Evolutionary conservation across 2,329 filamentous ascomycete species (phyloP), one percentile per base, ranked within the genome.

Genomic region (Sclerotinia subarctica): DNA sequence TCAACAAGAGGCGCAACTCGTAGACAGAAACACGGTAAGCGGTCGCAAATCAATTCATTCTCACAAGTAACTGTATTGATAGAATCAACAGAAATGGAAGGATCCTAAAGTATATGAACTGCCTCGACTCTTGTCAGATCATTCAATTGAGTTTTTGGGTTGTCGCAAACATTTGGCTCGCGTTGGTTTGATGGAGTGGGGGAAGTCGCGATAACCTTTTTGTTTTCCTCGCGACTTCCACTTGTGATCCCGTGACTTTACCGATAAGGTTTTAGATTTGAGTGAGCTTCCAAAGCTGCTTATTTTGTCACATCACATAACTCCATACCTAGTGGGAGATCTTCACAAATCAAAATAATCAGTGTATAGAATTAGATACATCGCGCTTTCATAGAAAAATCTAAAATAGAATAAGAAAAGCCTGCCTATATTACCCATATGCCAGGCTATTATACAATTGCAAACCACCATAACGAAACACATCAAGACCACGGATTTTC

Each of bases 371-470:
- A 51, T 35, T 62, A 51, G 49, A 62, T 24, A 26, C 5, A 13
- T 51, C 32, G n/a, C 32, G n/a, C 21, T 38, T 38, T 64, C 49
- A 44, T 24, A 57, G 38, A 24, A 38, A 57, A 35, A 65, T 65
- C 63, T 65, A 65, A 57, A 65, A 17, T 57, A 57, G 8, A 38
- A 46, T 35, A 62, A 62, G 46, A 21, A 44, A 62, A 67, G 52
- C 44, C 58, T 64, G 66, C 29, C 52, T 58, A 38, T 62, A 52
- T 21, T 67, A 26, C 63, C 52, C 42, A 56, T 42, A 65, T 38
- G 42, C 62, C 32, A 38, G 32, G 38, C 53, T 67, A 68, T 56
- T 46, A 64, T 68, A 68, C 64, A 68, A 56, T 44, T 67, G 49
- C 65, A 35, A 62, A 62, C 47, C 65, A 67, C 54, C 46, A 62